Evolutionary conservation across 768 basidiomycete species (phyloP).

Genomic region (Hygrophorus pudorinus): DNA sequence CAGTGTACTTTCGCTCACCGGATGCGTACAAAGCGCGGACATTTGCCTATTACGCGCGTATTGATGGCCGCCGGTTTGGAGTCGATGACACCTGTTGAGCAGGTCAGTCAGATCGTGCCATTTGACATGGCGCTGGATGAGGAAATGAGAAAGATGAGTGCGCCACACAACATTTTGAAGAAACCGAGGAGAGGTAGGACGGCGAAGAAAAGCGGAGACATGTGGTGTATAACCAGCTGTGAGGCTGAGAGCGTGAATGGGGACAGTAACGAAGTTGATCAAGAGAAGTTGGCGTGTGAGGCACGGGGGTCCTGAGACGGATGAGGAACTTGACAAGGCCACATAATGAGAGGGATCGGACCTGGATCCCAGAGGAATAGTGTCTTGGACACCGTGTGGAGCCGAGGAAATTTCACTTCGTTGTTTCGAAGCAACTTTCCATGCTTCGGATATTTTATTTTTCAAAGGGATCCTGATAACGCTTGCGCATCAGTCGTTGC

Average conservation of each 20-base stretch:
- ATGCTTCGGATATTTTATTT: no score
- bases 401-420: no score
- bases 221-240: neutral
- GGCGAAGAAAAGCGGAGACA: neutral
- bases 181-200: neutral
- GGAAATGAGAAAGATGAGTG: slow-evolving; percentile 23
- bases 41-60: slow-evolving; percentile 63
- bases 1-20: slow-evolving; percentile 71
- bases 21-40: slow-evolving; percentile 69
- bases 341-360: no score
- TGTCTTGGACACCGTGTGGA: no score
- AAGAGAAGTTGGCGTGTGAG: neutral
- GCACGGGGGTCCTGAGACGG: no score
- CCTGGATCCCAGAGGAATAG: no score
- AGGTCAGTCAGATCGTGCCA: neutral
- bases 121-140: slow-evolving; percentile 12
- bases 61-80: slow-evolving; percentile 43
- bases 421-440: no score
- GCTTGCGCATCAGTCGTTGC: no score
- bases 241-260: neutral
- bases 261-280: neutral
- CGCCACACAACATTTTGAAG: slow-evolving; percentile 8
- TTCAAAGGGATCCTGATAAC: no score
- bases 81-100: slow-evolving; percentile 4
- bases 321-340: no score